These are phyloP conservation scores for Paragyromitra xinjiangensis DNA, from an alignment of 495 filamentous ascomycete genomes.

Conservation along the genomic window DNA sequence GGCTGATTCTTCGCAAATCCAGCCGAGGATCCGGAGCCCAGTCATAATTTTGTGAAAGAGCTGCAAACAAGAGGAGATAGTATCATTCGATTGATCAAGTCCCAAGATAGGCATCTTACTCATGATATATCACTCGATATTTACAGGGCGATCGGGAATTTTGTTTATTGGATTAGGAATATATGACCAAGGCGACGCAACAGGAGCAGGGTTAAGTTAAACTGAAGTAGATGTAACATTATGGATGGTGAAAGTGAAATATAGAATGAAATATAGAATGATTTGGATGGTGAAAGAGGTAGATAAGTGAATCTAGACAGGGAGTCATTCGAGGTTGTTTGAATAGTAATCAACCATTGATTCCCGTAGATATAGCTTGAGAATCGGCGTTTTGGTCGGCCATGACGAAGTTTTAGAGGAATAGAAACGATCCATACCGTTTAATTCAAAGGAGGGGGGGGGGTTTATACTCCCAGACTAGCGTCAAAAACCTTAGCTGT, in stretches of 20 bases:
- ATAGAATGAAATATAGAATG: too few species aligned
- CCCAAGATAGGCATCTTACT: too few species aligned
- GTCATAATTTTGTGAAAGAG: too few species aligned
- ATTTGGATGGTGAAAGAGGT: too few species aligned
- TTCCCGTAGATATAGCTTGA: not conserved
- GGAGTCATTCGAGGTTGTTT: too few species aligned
- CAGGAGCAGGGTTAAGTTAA: not conserved
- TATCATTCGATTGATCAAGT: too few species aligned
- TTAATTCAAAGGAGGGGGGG: not conserved
- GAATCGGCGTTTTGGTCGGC: not conserved
- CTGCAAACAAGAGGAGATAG: too few species aligned
- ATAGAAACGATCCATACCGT: not conserved
- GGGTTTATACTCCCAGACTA: constrained; percentile 1
- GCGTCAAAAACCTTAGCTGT: not conserved
- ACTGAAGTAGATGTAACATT: not conserved
- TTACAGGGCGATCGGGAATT: not conserved
- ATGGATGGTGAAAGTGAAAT: not conserved
- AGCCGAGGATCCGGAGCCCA: too few species aligned
- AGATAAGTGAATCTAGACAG: not conserved
- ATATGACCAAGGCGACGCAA: not conserved
- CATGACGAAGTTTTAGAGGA: not conserved
- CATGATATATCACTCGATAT: too few species aligned
- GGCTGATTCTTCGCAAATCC: too few species aligned
- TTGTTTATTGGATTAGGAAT: not conserved
- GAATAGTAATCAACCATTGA: not conserved